Evolutionary conservation across 495 filamentous ascomycete genomes (phyloP).

Genomic region (Xylaria scruposa): DNA sequence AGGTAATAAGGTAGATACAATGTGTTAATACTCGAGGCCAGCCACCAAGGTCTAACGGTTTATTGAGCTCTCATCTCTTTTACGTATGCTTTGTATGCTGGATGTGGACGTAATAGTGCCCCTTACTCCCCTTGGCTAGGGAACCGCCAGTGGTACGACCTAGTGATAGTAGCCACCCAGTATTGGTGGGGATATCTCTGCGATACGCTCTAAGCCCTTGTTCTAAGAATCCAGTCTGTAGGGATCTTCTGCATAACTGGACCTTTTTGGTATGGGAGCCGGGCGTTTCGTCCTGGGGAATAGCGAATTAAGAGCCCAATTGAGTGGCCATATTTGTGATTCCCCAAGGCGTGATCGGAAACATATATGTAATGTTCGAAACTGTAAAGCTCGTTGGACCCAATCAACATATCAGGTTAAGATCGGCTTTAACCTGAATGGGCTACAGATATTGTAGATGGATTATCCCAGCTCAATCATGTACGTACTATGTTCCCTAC

Average conservation of each 20-base stretch:
- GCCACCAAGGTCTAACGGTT: too few relatives aligned
- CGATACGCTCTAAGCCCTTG: not conserved
- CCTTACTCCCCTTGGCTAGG: constrained; percentile 1
- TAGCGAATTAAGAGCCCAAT: not conserved
- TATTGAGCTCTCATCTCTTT: too few relatives aligned
- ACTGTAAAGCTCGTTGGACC: constrained; percentile 1
- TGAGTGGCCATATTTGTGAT: not conserved
- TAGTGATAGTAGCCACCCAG: not conserved
- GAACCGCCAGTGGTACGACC: constrained; percentile 10
- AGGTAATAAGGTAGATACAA: too few relatives aligned
- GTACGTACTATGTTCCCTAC: constrained; percentile 7
- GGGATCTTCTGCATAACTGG: constrained; percentile 2
- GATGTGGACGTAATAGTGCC: not conserved
- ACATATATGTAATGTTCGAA: constrained; percentile 4
- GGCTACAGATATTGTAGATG: constrained; percentile 24
- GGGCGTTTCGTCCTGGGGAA: constrained; percentile 3
- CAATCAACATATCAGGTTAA: not conserved
- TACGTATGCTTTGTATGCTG: too few relatives aligned
- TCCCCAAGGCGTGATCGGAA: not conserved
- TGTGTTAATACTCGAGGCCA: too few relatives aligned
- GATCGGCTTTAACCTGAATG: constrained; percentile 5
- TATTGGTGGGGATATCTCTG: constrained; percentile 9
- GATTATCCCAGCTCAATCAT: not conserved
- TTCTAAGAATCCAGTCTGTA: not conserved
- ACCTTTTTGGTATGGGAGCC: not conserved